Evolutionary conservation across 805 yeast species (phyloP).

Genomic region (Lipomyces yamadae): DNA sequence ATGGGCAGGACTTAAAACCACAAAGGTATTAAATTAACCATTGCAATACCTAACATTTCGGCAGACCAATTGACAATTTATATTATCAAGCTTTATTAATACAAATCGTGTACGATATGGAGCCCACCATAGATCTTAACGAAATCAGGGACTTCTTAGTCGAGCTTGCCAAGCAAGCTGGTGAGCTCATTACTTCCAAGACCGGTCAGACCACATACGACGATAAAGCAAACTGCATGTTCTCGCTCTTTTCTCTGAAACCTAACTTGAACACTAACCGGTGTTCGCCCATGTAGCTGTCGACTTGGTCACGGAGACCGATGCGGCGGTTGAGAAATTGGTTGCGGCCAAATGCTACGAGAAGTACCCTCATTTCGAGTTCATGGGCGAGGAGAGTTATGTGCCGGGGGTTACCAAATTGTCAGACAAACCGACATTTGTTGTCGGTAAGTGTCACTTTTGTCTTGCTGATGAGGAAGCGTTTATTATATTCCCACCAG

Average conservation of each 20-base stretch:
- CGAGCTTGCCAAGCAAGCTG: conserved; percentile 53
- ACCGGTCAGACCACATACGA: conserved; percentile 57
- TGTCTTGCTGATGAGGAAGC: background rate
- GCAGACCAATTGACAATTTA: background rate
- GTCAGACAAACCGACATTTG: conserved; percentile 61
- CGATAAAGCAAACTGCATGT: conserved; percentile 56
- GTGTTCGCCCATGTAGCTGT: conserved; percentile 47
- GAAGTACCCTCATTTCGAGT: conserved; percentile 56
- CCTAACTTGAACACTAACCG: background rate
- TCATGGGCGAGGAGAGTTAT: conserved; percentile 67
- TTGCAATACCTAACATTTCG: background rate
- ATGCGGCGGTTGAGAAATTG: conserved; percentile 58
- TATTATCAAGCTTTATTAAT: background rate
- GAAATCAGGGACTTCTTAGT: conserved; percentile 49
- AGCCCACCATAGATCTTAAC: conserved; percentile 40
- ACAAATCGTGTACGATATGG: background rate
- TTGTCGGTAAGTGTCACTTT: conserved; percentile 56
- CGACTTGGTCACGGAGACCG: conserved; percentile 66
- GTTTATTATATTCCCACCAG: background rate
- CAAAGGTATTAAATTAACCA: no score
- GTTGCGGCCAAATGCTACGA: conserved; percentile 46
- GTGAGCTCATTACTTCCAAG: conserved; percentile 54
- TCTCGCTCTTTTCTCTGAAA: background rate
- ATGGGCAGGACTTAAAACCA: no score
- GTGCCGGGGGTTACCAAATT: conserved; percentile 55